These are phyloP conservation scores for Pseudopyricularia cyperi DNA, from an alignment of 2,329 filamentous ascomycete species.

Conservation along the genomic window DNA sequence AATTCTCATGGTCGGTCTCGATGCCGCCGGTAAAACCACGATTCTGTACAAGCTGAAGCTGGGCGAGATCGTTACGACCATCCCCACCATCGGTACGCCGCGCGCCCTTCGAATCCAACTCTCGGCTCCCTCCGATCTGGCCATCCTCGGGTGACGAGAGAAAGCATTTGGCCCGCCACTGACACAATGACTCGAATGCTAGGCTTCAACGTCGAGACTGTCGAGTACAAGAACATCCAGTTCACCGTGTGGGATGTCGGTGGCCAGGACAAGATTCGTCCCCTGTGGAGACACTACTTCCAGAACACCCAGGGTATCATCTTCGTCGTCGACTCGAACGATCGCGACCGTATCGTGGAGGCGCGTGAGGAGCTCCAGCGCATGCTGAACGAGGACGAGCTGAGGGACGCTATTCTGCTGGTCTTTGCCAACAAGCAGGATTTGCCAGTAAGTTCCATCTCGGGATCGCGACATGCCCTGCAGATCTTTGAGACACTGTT, in stretches of 20 bases:
- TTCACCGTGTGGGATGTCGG: conserved; percentile 99
- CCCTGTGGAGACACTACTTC: conserved; percentile 99
- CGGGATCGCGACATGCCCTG: not conserved
- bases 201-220: conserved; percentile 99
- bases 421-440: conserved; percentile 99
- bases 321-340: conserved; percentile 98
- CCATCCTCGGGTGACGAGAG: not conserved
- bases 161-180: not conserved
- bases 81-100: conserved; percentile 83
- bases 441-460: conserved; percentile 63
- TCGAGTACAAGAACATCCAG: conserved; percentile 99
- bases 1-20: conserved; percentile 99
- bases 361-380: conserved; percentile 91
- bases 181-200: conserved; percentile 2
- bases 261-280: conserved; percentile 99
- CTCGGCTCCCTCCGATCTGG: not conserved
- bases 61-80: conserved; percentile 97
- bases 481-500: conserved; percentile 11
- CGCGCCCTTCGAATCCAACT: not conserved
- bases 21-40: conserved; percentile 99
- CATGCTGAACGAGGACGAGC: conserved; percentile 98
- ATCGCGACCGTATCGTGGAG: conserved; percentile 95
- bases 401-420: conserved; percentile 89
- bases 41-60: conserved; percentile 99
- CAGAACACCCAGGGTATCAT: conserved; percentile 99